Evolutionary conservation across 176 grass and related monocot species (phyloP).

Genomic region (Oryza rufipogon): DNA sequence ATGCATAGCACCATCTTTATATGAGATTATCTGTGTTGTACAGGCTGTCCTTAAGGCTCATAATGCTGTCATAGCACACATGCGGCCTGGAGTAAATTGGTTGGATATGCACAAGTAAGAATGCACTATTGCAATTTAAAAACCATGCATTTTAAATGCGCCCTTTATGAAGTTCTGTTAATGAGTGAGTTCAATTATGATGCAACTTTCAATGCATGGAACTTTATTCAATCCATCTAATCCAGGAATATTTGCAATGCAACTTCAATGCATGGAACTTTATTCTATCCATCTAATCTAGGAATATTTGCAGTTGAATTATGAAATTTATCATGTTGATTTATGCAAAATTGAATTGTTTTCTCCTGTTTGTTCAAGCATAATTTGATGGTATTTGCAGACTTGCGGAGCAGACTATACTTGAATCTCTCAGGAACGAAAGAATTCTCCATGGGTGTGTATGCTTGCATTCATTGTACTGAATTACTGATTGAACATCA

Average conservation of each 20-base stretch:
- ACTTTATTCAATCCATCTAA: background rate
- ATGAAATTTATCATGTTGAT: constrained; percentile 22
- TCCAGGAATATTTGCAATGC: constrained; percentile 4
- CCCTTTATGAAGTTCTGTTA: constrained; percentile 16
- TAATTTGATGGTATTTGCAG: constrained; percentile 54
- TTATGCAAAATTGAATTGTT: background rate
- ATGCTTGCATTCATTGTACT: constrained; percentile 16
- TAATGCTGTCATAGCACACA: constrained; percentile 75
- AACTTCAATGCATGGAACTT: background rate
- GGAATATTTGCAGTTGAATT: constrained; percentile 1
- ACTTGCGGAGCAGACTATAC: constrained; percentile 75
- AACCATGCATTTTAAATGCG: constrained; percentile 24
- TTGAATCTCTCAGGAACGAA: constrained; percentile 73
- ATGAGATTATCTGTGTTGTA: constrained; percentile 1
- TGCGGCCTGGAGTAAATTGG: constrained; percentile 83
- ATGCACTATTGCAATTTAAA: constrained; percentile 3
- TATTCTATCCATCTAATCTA: background rate
- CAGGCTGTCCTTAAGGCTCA: constrained; percentile 97
- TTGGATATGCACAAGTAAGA: constrained; percentile 92
- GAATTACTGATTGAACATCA: constrained; percentile 30
- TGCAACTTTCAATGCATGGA: background rate
- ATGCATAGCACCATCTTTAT: constrained; percentile 7
- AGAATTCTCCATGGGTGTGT: constrained; percentile 71
- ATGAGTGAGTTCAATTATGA: background rate
- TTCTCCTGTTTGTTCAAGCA: background rate